phyloP scores from a whole-genome alignment of 208 protist species.

The Sergeia podlipaevii region DNA sequence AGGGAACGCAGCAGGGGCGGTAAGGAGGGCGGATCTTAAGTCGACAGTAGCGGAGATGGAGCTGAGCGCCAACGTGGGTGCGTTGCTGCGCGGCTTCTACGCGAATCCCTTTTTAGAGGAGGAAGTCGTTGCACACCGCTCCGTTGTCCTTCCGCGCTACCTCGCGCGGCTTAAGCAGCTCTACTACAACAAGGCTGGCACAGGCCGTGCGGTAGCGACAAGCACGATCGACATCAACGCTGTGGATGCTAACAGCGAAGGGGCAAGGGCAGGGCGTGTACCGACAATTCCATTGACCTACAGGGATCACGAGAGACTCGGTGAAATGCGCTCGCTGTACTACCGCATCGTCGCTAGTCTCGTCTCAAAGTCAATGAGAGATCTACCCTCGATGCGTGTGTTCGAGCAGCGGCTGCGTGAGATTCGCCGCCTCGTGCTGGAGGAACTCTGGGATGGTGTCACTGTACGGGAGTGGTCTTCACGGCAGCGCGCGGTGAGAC shows the following conservation, averaged over 20 bases:
- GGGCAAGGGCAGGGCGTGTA: neutral
- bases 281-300: too few species aligned
- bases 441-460: neutral
- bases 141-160: constrained; percentile 16
- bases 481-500: too few species aligned
- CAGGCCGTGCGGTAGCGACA: neutral
- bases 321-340: constrained; percentile 23
- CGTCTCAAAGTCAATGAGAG: constrained; percentile 11
- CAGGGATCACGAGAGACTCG: neutral
- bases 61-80: constrained; percentile 15
- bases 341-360: constrained; percentile 26
- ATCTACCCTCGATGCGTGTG: constrained; percentile 17
- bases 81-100: constrained; percentile 29
- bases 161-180: constrained; percentile 15
- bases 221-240: neutral
- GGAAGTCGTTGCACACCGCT: constrained; percentile 15
- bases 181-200: constrained; percentile 1
- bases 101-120: constrained; percentile 29
- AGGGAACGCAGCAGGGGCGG: neutral
- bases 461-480: too few species aligned
- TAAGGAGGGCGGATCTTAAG: neutral
- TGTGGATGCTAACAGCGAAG: neutral
- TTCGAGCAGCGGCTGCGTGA: constrained; percentile 20
- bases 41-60: neutral
- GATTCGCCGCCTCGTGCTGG: constrained; percentile 11